Evolutionary conservation across 495 filamentous ascomycete species (phyloP).

Genomic region (Penicillium canescens): DNA sequence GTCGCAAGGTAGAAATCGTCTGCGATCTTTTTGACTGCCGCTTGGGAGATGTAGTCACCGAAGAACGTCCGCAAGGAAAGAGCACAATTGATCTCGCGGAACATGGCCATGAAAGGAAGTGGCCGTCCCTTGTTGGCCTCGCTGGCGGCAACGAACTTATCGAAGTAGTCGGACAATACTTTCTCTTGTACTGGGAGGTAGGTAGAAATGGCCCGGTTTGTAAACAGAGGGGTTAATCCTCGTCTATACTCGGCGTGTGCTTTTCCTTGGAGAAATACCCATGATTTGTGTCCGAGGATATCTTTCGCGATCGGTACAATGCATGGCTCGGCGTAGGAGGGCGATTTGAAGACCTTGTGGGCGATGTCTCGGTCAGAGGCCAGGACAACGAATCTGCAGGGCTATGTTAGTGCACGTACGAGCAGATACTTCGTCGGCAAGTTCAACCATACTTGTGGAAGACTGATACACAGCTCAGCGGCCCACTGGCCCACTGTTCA

Average conservation of each 20-base stretch:
- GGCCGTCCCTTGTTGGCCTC: slow-evolving; percentile 60
- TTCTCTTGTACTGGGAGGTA: slow-evolving; percentile 89
- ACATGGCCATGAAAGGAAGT: slow-evolving; percentile 75
- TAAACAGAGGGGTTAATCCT: slow-evolving; percentile 88
- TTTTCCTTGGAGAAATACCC: slow-evolving; percentile 92
- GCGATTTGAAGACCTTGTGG: slow-evolving; percentile 92
- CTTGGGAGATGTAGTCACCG: slow-evolving; percentile 41
- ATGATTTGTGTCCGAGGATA: slow-evolving; percentile 80
- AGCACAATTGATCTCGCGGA: slow-evolving; percentile 91
- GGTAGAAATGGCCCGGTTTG: slow-evolving; percentile 75
- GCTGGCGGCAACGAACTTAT: slow-evolving; percentile 67
- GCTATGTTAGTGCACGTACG: not conserved
- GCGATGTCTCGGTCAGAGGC: slow-evolving; percentile 90
- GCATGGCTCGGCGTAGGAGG: slow-evolving; percentile 82
- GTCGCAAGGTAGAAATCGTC: slow-evolving; percentile 94
- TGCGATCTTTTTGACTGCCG: slow-evolving; percentile 84
- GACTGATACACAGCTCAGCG: slow-evolving; percentile 88
- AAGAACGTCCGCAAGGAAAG: slow-evolving; percentile 70
- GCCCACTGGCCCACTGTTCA: slow-evolving; percentile 81
- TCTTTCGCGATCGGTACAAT: slow-evolving; percentile 90
- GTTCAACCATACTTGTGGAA: slow-evolving; percentile 80
- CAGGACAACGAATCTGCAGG: slow-evolving; percentile 83
- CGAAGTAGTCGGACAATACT: slow-evolving; percentile 79
- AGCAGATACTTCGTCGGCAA: not conserved
- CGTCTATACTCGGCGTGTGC: slow-evolving; percentile 90